Percentiles rank a stretch among this genome's conserved stretches.
Evolutionary conservation across 805 yeast genomes (phyloP).

Genomic region (Candida boidinii): DNA sequence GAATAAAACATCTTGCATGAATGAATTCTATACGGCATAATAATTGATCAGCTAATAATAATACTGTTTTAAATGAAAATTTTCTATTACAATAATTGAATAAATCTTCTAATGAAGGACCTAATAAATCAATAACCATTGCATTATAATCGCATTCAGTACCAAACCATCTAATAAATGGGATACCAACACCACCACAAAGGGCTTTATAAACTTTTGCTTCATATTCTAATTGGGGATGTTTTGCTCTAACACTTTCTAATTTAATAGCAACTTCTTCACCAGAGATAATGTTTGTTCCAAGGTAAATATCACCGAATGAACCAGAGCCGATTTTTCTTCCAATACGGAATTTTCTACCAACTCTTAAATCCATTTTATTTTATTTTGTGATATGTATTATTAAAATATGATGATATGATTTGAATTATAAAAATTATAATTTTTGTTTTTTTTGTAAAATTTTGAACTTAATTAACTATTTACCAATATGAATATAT

Average conservation of each 20-base stretch:
- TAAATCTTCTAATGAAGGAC: conserved; percentile 91
- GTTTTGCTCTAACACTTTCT: conserved; percentile 84
- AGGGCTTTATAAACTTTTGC: conserved; percentile 91
- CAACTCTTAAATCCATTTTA: conserved; percentile 68
- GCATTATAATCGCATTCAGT: conserved; percentile 95
- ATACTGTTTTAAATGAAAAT: conserved; percentile 87
- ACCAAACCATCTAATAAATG: conserved; percentile 95
- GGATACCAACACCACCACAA: conserved; percentile 96
- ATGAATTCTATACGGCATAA: conserved; percentile 90
- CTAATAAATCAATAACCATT: conserved; percentile 91
- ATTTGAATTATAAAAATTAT: too few species aligned
- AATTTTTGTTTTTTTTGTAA: too few species aligned
- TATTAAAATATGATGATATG: too few species aligned
- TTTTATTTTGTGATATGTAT: too few species aligned
- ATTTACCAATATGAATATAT: too few species aligned
- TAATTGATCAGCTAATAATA: conserved; percentile 88
- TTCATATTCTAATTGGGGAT: conserved; percentile 95
- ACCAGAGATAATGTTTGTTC: conserved; percentile 89
- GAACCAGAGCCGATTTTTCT: conserved; percentile 96
- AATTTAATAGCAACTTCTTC: conserved; percentile 97
- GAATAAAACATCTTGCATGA: conserved; percentile 89
- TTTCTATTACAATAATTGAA: conserved; percentile 94
- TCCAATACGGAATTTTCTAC: conserved; percentile 89
- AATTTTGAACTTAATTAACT: too few species aligned
- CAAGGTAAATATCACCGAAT: conserved; percentile 92